Evolutionary conservation across 2,329 filamentous ascomycete species (phyloP), one percentile per base, ranked within the genome.

Genomic region (Calonectria naviculata): DNA sequence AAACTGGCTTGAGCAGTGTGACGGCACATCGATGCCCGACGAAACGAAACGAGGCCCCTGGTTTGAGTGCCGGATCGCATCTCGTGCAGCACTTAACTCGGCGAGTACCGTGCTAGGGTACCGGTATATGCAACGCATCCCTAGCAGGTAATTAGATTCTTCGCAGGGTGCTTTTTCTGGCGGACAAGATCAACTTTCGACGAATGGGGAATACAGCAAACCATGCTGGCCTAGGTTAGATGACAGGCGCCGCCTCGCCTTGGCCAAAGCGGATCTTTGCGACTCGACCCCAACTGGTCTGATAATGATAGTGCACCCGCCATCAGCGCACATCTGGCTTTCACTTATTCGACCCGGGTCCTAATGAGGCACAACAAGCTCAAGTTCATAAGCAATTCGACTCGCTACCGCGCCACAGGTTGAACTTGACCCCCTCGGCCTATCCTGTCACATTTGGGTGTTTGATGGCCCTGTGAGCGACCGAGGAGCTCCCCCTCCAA

Each of bases 21-120:
- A 78, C 75, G 76, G 68, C 68, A 69, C 74, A 72, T 54, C 42
- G 64, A 60, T 64, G 52, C 69, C 65, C 56, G 64, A 74, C 42
- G 68, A 61, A 73, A 54, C 61, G 65, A 69, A 62, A 68, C 62
- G 67, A 71, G 65, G 67, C 70, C 73, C 72, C 73, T 74, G 73
- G 71, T 52, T 73, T 68, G 67, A 67, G 65, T 76, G 71, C 75
- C 71, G 71, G 69, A 78, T 78, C 74, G 70, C 68, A 74, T 78
- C 74, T 76, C 72, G 75, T 76, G 70, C 73, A 73, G 74, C 63
- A 67, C 63, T 63, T 62, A 58, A 61, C 64, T 77, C 68, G 74
- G 74, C 70, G 74, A 73, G 74, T 74, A 75, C 75, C 75, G 76
- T 71, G 56, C 68, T 66, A 54, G 75, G 66, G 71, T 71, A 64